Evolutionary conservation across 1,139 yeast species (phyloP).

Genomic region (Tardiomyces depauwii): DNA sequence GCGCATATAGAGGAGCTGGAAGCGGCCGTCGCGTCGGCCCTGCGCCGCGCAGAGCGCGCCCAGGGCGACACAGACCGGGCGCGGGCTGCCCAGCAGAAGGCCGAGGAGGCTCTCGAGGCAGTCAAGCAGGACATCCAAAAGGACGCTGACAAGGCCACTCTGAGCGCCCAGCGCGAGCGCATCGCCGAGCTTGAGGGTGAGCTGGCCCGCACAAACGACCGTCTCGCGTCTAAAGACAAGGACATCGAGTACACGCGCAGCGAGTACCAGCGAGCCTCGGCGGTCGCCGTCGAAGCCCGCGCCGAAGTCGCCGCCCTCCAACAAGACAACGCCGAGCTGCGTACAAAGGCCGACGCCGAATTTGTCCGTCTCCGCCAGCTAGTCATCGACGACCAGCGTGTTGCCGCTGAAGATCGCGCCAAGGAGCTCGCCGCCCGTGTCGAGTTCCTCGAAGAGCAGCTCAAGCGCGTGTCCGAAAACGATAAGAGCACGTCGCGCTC

Average conservation of each 20-base stretch:
- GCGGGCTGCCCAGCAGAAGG: neutral
- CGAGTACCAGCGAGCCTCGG: constrained; percentile 52
- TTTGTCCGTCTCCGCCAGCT: constrained; percentile 15
- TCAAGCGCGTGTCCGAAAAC: constrained; percentile 22
- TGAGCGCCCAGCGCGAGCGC: constrained; percentile 25
- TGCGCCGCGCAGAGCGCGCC: constrained; percentile 1
- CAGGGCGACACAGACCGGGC: constrained; percentile 1
- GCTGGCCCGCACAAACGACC: constrained; percentile 29
- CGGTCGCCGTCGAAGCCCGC: constrained; percentile 43
- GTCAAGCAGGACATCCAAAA: neutral
- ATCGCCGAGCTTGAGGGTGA: constrained; percentile 33
- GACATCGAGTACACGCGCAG: constrained; percentile 58
- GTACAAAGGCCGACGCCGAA: constrained; percentile 24
- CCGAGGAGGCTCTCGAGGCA: constrained; percentile 1
- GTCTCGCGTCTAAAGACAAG: constrained; percentile 29
- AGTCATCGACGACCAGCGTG: constrained; percentile 21
- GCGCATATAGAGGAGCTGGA: constrained; percentile 2
- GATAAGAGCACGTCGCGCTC: constrained; percentile 21
- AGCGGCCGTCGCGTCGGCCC: constrained; percentile 1
- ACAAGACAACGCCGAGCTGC: constrained; percentile 23
- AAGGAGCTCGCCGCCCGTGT: constrained; percentile 18
- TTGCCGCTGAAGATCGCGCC: constrained; percentile 19
- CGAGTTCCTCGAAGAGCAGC: constrained; percentile 23
- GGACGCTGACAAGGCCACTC: constrained; percentile 13
- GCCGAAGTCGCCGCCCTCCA: constrained; percentile 30